A percentile compares a stretch with the other conserved stretches of the same genome.
These are phyloP conservation scores for Dovyalis caffra DNA, from an alignment of 345 rosid species.

Conservation along the genomic window DNA sequence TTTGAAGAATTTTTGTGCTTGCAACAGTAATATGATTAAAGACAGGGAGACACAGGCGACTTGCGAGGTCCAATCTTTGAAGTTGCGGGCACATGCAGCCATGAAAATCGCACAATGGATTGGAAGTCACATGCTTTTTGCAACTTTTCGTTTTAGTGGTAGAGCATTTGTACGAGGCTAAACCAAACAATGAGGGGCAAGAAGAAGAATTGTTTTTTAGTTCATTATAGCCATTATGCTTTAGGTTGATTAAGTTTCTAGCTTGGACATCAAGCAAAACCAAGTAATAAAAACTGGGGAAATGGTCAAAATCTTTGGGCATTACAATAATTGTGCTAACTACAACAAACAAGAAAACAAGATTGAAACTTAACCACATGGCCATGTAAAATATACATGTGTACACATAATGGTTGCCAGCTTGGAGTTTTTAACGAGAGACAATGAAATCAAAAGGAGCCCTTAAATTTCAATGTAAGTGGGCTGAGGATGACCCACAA, in stretches of 20 bases:
- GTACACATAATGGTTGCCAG: constrained; percentile 43
- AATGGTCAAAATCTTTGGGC: not conserved
- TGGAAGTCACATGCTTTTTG: not conserved
- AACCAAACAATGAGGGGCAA: not conserved
- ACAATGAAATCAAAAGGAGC: constrained; percentile 22
- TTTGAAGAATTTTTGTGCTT: not conserved
- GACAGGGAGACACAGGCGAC: not conserved
- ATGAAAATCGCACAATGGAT: not conserved
- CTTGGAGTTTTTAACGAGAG: constrained; percentile 22
- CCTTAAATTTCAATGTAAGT: constrained; percentile 13
- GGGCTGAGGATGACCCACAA: constrained; percentile 33
- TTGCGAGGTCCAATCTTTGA: not conserved
- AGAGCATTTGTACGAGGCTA: not conserved
- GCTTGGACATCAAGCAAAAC: not conserved
- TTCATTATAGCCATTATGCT: not conserved
- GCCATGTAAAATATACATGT: not conserved
- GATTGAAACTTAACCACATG: not conserved
- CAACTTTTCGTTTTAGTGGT: not conserved
- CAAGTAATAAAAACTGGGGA: no score
- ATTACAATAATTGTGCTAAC: not conserved
- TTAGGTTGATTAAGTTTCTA: not conserved
- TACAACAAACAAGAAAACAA: not conserved
- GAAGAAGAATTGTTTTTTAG: not conserved
- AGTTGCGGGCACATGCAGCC: not conserved
- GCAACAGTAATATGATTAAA: not conserved